Evolutionary conservation across 1,284 basidiomycete species (phyloP).

Genomic region (Xanthoconium separans): DNA sequence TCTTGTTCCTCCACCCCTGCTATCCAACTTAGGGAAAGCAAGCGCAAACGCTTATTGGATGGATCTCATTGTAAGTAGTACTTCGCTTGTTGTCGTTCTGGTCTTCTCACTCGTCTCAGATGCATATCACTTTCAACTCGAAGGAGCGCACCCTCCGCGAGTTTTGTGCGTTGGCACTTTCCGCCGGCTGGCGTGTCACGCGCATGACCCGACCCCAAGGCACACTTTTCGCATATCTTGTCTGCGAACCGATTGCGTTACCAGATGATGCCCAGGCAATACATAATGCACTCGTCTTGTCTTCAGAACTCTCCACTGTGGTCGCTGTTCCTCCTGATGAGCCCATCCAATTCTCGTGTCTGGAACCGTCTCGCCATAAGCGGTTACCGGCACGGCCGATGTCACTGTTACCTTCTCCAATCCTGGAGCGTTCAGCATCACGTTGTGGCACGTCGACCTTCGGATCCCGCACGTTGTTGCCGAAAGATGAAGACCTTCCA

Average conservation of each 20-base stretch:
- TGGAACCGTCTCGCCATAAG: slow-evolving; percentile 21
- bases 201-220: slow-evolving; percentile 58
- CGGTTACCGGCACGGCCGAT: slow-evolving; percentile 5
- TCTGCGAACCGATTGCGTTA: slow-evolving; percentile 57
- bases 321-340: slow-evolving; percentile 25
- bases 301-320: slow-evolving; percentile 20
- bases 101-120: slow-evolving; percentile 39
- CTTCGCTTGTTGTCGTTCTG: neutral
- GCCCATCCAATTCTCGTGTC: slow-evolving; percentile 11
- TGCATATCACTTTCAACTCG: slow-evolving; percentile 69
- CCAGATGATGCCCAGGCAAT: slow-evolving; percentile 36
- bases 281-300: slow-evolving; percentile 20
- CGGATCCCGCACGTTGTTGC: slow-evolving; percentile 43
- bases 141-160: slow-evolving; percentile 72
- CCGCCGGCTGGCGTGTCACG: slow-evolving; percentile 66
- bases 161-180: slow-evolving; percentile 51
- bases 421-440: slow-evolving; percentile 35
- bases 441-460: slow-evolving; percentile 59
- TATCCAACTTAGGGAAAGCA: slow-evolving; percentile 70
- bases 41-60: slow-evolving; percentile 71
- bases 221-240: slow-evolving; percentile 64
- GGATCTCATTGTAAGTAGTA: slow-evolving; percentile 59
- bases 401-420: slow-evolving; percentile 11
- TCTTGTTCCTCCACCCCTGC: slow-evolving; percentile 52
- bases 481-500: slow-evolving; percentile 29